Conservation (phyloP, 2,329 filamentous ascomycete species). For the Fusarium sulawesiense region DNA sequence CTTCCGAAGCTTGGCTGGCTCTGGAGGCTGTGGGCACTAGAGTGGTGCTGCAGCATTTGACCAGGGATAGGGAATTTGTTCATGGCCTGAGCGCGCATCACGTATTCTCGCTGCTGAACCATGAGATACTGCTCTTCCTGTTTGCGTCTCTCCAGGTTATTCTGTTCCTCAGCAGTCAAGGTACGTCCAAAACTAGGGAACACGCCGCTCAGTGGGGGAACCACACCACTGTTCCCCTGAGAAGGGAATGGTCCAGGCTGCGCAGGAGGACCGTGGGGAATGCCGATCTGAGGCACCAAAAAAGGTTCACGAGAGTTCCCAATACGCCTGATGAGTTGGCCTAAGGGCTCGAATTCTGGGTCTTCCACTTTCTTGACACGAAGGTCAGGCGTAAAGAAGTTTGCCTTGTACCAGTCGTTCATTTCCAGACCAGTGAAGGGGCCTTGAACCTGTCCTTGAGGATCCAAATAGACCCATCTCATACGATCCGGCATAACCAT, state of each 20-base stretch:
- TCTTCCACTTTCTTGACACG: constrained; percentile 97
- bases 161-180: constrained; percentile 96
- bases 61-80: constrained; percentile 74
- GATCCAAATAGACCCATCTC: constrained; percentile 98
- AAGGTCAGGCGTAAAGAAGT: constrained; percentile 95
- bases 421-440: constrained; percentile 97
- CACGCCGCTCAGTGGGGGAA: constrained; percentile 90
- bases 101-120: constrained; percentile 93
- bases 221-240: constrained; percentile 68
- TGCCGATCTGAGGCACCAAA: constrained; percentile 95
- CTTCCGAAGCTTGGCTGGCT: constrained; percentile 97
- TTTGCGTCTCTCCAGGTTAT: constrained; percentile 94
- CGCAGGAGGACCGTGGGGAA: constrained; percentile 83
- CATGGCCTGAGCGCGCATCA: constrained; percentile 85
- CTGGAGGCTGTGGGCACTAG: constrained; percentile 93
- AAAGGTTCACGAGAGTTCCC: constrained; percentile 98
- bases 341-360: constrained; percentile 91
- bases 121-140: constrained; percentile 98
- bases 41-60: constrained; percentile 83
- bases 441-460: constrained; percentile 90
- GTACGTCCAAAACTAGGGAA: constrained; percentile 98
- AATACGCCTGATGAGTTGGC: constrained; percentile 93
- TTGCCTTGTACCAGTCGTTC: constrained; percentile 99
- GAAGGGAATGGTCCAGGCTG: constrained; percentile 62
- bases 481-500: constrained; percentile 99